phyloP scores from a whole-genome alignment of 1,139 yeast species.

The Pichia sp. region DNA sequence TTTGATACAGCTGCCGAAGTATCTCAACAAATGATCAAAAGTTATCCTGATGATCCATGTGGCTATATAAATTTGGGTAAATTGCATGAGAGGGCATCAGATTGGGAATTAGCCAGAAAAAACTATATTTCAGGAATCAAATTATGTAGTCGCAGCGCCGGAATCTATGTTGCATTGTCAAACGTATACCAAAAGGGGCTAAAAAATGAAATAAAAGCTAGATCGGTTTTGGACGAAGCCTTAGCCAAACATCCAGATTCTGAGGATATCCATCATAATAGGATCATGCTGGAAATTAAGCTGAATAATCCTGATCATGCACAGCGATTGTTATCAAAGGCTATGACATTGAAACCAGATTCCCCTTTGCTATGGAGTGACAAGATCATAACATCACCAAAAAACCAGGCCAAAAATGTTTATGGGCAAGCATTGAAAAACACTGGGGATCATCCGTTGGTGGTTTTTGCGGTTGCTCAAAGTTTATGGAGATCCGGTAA shows the following conservation, averaged over 20 bases:
- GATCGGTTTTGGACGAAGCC: conserved; percentile 69
- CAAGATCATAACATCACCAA: conserved; percentile 42
- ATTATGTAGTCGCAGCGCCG: no score
- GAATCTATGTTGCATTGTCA: conserved; percentile 53
- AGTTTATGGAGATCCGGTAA: conserved; percentile 67
- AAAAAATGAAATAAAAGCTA: conserved; percentile 46
- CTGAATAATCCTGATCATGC: conserved; percentile 47
- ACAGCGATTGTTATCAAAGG: conserved; percentile 46
- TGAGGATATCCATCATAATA: conserved; percentile 49
- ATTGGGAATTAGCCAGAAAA: no score
- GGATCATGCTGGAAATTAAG: conserved; percentile 48
- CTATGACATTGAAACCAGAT: conserved; percentile 50
- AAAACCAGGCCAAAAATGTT: conserved; percentile 51
- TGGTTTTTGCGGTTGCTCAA: conserved; percentile 58
- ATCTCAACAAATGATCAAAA: no score
- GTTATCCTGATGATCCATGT: no score
- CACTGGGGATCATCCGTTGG: conserved; percentile 52
- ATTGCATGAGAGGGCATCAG: no score
- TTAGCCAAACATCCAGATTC: conserved; percentile 41
- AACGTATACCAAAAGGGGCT: conserved; percentile 34
- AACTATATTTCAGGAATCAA: no score
- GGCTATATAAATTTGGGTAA: no score
- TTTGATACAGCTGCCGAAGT: no score
- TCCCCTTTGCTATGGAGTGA: conserved; percentile 56
- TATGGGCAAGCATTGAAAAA: conserved; percentile 66